A percentile compares a stretch with the other conserved stretches of the same genome.
Evolutionary conservation across 192 early-diverging fungal genomes (phyloP).

Genomic region (Podila clonocystis): DNA sequence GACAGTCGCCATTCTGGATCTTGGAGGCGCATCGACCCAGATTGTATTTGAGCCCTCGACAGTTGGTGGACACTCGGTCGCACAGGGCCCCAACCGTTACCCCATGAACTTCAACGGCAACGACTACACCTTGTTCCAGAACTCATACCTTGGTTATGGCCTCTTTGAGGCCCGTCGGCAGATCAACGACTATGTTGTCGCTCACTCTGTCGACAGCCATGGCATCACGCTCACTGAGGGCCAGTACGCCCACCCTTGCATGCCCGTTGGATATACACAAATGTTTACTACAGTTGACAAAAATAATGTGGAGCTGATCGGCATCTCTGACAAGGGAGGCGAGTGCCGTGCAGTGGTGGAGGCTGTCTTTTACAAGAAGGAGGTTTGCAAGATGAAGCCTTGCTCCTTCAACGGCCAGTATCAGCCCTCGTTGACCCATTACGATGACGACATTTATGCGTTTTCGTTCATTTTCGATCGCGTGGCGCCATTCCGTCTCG

Average conservation of each 20-base stretch:
- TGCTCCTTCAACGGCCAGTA: conserved; percentile 96
- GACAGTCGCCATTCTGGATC: conserved; percentile 93
- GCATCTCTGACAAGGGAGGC: conserved; percentile 65
- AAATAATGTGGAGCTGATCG: conserved; percentile 55
- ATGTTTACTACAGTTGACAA: conserved; percentile 3
- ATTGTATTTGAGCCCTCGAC: conserved; percentile 93
- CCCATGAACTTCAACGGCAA: conserved; percentile 76
- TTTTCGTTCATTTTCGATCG: conserved; percentile 98
- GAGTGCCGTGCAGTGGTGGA: conserved; percentile 63
- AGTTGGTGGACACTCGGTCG: conserved; percentile 49
- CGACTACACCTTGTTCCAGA: conserved; percentile 89
- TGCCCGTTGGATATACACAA: conserved; percentile 34
- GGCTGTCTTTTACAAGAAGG: conserved; percentile 81
- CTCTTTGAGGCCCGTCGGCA: conserved; percentile 85
- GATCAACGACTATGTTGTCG: conserved; percentile 66
- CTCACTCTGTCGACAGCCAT: conserved; percentile 26
- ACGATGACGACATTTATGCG: conserved; percentile 86
- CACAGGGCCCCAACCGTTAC: conserved; percentile 78
- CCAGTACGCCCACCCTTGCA: conserved; percentile 64
- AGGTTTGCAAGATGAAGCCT: conserved; percentile 63
- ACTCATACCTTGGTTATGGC: conserved; percentile 95
- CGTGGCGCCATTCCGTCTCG: conserved; percentile 69
- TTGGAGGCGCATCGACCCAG: conserved; percentile 97
- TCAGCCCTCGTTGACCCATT: conserved; percentile 81
- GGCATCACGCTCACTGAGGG: conserved; percentile 34